phyloP scores from a whole-genome alignment of 1,284 basidiomycete genomes.

The Boletellus deceptivus region DNA sequence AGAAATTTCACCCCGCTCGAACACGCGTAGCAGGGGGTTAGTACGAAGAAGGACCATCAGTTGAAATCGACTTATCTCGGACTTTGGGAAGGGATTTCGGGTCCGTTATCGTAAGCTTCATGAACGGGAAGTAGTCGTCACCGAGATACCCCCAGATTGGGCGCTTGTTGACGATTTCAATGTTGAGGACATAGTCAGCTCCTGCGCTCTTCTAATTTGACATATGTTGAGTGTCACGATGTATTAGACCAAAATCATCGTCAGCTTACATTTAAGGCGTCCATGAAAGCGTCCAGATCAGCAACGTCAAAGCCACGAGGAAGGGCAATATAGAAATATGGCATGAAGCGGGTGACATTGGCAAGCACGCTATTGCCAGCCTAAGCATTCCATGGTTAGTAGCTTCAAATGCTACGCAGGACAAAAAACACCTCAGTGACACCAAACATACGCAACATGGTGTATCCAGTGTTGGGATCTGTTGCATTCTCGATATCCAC shows the following conservation, averaged over 20 bases:
- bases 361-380: constrained; percentile 86
- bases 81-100: constrained; percentile 80
- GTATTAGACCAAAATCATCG: neutral
- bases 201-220: constrained; percentile 30
- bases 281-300: constrained; percentile 64
- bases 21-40: constrained; percentile 59
- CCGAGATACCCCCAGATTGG: constrained; percentile 87
- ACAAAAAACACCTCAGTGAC: constrained; percentile 69
- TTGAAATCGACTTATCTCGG: constrained; percentile 69
- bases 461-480: constrained; percentile 45
- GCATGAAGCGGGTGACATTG: constrained; percentile 77
- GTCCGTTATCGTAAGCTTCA: constrained; percentile 77
- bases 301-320: constrained; percentile 77
- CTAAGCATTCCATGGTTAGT: constrained; percentile 36
- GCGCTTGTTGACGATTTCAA: constrained; percentile 66
- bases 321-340: constrained; percentile 88
- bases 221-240: constrained; percentile 5
- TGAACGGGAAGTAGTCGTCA: constrained; percentile 74
- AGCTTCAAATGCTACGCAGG: neutral
- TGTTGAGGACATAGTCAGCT: constrained; percentile 47
- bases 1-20: constrained; percentile 80
- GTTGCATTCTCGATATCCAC: constrained; percentile 84
- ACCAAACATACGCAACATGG: constrained; percentile 79
- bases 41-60: neutral
- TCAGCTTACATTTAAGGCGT: constrained; percentile 74